Percentiles rank a stretch among this genome's conserved stretches.
These are phyloP conservation scores for Suhomyces coccinellae DNA, from an alignment of 1,139 yeast genomes.

Conservation along the genomic window DNA sequence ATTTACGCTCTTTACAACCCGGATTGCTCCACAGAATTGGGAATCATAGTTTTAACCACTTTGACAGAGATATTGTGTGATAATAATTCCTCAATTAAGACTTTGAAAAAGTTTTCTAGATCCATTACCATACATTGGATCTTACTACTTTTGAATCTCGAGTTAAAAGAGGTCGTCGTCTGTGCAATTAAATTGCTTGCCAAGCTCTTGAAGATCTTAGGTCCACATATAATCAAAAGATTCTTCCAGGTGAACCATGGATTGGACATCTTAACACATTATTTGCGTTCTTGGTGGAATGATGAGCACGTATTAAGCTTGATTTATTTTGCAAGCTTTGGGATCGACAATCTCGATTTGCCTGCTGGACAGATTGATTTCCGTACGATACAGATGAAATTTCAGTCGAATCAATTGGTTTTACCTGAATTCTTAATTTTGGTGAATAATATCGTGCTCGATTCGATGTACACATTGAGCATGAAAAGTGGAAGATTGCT, in stretches of 20 bases:
- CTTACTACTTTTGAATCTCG: constrained; percentile 49
- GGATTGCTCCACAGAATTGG: constrained; percentile 32
- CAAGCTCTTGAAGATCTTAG: constrained; percentile 47
- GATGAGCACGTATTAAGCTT: constrained; percentile 36
- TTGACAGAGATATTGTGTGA: constrained; percentile 37
- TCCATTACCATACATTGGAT: constrained; percentile 68
- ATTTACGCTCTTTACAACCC: constrained; percentile 37
- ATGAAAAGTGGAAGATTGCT: constrained; percentile 38
- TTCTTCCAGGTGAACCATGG: constrained; percentile 59
- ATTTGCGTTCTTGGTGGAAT: constrained; percentile 48
- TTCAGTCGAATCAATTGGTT: constrained; percentile 20
- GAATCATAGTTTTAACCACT: constrained; percentile 29
- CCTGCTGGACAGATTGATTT: constrained; percentile 5
- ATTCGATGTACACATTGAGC: constrained; percentile 35
- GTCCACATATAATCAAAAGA: constrained; percentile 45
- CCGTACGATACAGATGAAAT: constrained; percentile 3
- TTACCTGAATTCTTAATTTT: constrained; percentile 44
- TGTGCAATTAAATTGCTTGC: constrained; percentile 53
- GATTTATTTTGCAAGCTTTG: constrained; percentile 45
- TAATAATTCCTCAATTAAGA: constrained; percentile 33
- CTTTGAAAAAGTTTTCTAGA: constrained; percentile 50
- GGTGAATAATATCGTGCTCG: constrained; percentile 41
- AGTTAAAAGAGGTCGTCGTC: constrained; percentile 41
- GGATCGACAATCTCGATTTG: constrained; percentile 23
- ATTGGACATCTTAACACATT: constrained; percentile 49